A percentile compares a stretch with the other conserved stretches of the same genome.
Conservation (phyloP, 164 flowering plant genomes). For the Echeveria elegans region DNA sequence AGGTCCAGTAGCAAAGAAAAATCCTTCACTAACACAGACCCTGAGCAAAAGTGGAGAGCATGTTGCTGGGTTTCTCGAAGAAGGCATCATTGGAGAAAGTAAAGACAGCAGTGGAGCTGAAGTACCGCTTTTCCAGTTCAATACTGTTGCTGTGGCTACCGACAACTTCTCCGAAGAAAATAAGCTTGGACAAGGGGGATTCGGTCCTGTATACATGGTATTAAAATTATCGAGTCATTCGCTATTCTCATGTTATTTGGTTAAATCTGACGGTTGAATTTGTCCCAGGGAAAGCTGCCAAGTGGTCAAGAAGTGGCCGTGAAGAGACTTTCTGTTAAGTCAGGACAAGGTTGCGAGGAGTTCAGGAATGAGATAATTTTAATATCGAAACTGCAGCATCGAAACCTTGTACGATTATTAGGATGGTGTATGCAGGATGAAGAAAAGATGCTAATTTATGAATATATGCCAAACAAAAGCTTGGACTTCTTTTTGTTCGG, state of each 20-base stretch:
- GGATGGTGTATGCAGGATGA: constrained; percentile 64
- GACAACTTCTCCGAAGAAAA: constrained; percentile 38
- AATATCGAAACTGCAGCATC: constrained; percentile 64
- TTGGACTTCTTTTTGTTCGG: constrained; percentile 60
- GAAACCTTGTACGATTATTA: constrained; percentile 58
- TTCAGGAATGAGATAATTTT: constrained; percentile 58
- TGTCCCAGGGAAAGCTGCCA: constrained; percentile 38
- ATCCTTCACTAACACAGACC: constrained; percentile 11
- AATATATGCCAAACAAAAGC: constrained; percentile 74
- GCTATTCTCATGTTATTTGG: background rate
- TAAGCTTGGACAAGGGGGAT: constrained; percentile 78
- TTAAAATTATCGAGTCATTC: background rate
- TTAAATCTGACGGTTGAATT: background rate
- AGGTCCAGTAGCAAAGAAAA: constrained; percentile 9
- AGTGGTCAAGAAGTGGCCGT: constrained; percentile 54
- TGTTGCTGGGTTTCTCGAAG: constrained; percentile 27
- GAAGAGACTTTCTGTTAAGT: constrained; percentile 57
- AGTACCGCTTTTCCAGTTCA: constrained; percentile 34
- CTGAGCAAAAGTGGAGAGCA: constrained; percentile 22
- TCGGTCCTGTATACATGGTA: constrained; percentile 82
- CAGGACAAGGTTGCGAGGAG: constrained; percentile 70
- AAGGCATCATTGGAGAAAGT: constrained; percentile 23
- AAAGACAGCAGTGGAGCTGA: constrained; percentile 27
- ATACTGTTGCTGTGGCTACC: constrained; percentile 37
- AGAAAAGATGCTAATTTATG: constrained; percentile 64